phyloP scores from a whole-genome alignment of 75 land plant species.

The Ceratopteris richardii region DNA sequence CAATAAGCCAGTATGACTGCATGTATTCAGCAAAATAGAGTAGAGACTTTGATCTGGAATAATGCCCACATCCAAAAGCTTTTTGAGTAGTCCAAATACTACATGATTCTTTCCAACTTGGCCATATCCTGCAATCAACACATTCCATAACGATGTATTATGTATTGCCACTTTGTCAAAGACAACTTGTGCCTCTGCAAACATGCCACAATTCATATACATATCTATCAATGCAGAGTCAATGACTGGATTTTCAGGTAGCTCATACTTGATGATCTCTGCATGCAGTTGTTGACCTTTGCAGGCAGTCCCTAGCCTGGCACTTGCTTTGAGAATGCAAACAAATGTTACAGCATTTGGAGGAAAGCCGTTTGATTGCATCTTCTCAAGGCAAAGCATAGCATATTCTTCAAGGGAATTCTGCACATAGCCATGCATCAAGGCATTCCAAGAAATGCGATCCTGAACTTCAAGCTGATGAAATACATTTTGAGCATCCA shows the following conservation, averaged over 20 bases:
- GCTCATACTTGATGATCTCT: conserved; percentile 6
- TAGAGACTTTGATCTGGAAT: conserved; percentile 10
- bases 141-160: conserved; percentile 13
- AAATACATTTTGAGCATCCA: conserved; percentile 16
- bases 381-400: conserved; percentile 17
- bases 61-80: conserved; percentile 13
- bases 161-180: conserved; percentile 9
- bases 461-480: conserved; percentile 7
- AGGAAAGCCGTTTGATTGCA: conserved; percentile 14
- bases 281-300: conserved; percentile 21
- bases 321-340: conserved; percentile 14
- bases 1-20: conserved; percentile 20
- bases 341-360: conserved; percentile 20
- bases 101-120: conserved; percentile 14
- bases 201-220: conserved; percentile 26
- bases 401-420: conserved; percentile 21
- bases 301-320: conserved; percentile 7
- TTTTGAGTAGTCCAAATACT: conserved; percentile 11
- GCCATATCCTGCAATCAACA: conserved; percentile 18
- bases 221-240: conserved; percentile 18
- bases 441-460: conserved; percentile 20
- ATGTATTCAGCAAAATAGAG: conserved; percentile 11
- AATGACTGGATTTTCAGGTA: conserved; percentile 11
- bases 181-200: conserved; percentile 7
- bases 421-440: conserved; percentile 28